These are phyloP conservation scores for Smallanthus sonchifolius DNA, from an alignment of 129 eudicot species.

Conservation along the genomic window DNA sequence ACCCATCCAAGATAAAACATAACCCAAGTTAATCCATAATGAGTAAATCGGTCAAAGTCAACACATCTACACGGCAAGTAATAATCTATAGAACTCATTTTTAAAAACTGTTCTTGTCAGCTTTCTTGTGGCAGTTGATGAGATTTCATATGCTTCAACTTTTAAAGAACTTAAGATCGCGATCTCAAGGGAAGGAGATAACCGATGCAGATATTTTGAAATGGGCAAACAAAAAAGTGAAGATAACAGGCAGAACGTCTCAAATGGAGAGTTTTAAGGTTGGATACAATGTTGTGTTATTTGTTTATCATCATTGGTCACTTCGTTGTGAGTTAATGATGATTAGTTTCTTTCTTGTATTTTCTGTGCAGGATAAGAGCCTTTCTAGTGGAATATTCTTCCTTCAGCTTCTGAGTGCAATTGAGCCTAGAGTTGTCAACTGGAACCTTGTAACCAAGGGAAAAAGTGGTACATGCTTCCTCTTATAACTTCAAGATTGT, in stretches of 20 bases:
- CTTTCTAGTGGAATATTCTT: conserved; percentile 85
- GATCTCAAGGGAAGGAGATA: conserved; percentile 81
- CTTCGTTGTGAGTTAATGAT: not conserved
- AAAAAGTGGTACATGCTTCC: conserved; percentile 50
- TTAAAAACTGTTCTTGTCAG: conserved; percentile 37
- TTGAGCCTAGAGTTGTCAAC: conserved; percentile 91
- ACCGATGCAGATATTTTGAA: conserved; percentile 72
- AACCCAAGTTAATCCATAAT: not conserved
- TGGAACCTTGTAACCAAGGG: conserved; percentile 99
- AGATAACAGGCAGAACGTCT: conserved; percentile 61
- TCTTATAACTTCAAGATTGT: not conserved
- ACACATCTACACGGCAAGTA: conserved; percentile 1
- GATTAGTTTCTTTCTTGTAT: not conserved
- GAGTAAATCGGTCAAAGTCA: not conserved
- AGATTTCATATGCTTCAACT: conserved; percentile 90
- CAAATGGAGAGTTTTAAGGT: conserved; percentile 95
- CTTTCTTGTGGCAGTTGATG: conserved; percentile 98
- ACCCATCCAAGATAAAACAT: not conserved
- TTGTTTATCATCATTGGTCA: not conserved
- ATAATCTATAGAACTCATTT: not conserved
- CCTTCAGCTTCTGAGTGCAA: conserved; percentile 90
- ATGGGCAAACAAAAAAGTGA: conserved; percentile 92
- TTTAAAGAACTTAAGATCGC: conserved; percentile 71
- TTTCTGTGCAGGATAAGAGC: conserved; percentile 56
- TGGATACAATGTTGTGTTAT: not conserved